Conservation (phyloP, 2,329 filamentous ascomycete species). For the Xylaria polymorpha region DNA sequence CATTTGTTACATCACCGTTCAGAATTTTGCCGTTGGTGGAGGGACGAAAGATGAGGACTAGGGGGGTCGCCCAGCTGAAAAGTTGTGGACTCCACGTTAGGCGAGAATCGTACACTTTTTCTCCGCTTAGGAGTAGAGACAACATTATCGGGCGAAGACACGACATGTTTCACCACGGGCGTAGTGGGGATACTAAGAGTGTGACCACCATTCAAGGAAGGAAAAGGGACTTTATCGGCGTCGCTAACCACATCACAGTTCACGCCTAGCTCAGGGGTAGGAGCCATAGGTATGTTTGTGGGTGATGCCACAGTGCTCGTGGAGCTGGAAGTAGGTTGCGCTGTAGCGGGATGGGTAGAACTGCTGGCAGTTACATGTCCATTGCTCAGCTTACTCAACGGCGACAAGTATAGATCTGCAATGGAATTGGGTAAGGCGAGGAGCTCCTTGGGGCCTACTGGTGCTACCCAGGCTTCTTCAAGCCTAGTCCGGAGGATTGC, state of each 20-base stretch:
- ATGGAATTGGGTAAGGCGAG: conserved; percentile 68
- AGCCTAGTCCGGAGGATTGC: conserved; percentile 77
- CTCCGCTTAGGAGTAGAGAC: conserved; percentile 53
- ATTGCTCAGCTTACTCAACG: conserved; percentile 38
- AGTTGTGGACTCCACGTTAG: conserved; percentile 72
- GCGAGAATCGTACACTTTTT: conserved; percentile 79
- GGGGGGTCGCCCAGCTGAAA: conserved; percentile 66
- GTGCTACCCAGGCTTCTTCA: conserved; percentile 59
- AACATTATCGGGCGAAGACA: conserved; percentile 33
- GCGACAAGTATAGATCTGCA: conserved; percentile 49
- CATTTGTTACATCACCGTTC: conserved; percentile 37
- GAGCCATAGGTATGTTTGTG: conserved; percentile 1
- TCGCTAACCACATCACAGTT: conserved; percentile 10
- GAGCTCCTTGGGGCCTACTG: conserved; percentile 61
- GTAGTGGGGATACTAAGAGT: conserved; percentile 32
- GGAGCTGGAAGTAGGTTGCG: neutral
- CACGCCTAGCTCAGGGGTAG: neutral
- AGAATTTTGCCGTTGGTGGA: conserved; percentile 36
- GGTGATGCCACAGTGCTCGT: neutral
- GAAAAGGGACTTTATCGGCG: conserved; percentile 10
- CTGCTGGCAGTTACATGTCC: conserved; percentile 3
- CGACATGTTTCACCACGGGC: neutral
- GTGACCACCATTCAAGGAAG: conserved; percentile 17
- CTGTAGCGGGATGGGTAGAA: neutral
- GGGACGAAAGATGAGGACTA: conserved; percentile 55